Evolutionary conservation across 305 asterid species (phyloP).

Genomic region (Solanum chacoense): DNA sequence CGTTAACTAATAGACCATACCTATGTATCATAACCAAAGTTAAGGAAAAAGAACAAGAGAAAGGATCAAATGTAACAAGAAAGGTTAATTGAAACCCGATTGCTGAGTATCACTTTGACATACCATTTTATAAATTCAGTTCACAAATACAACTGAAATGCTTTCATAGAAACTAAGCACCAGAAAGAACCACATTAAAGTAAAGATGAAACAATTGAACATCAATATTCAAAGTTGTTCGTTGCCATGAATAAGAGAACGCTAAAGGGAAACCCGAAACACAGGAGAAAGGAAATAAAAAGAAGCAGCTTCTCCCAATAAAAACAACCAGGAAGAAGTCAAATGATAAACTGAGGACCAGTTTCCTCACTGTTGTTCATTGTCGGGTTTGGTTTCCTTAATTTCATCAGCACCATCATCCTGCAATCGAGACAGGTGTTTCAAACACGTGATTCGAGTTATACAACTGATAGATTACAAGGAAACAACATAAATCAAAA

Average conservation of each 20-base stretch:
- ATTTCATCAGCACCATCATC: constrained; percentile 12
- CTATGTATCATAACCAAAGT: not conserved
- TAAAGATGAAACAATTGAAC: not conserved
- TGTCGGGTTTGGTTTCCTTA: constrained; percentile 5
- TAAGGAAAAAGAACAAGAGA: not conserved
- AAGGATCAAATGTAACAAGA: not conserved
- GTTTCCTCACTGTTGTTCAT: constrained; percentile 7
- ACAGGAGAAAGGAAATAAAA: not conserved
- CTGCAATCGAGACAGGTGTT: not conserved
- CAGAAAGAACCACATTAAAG: not conserved
- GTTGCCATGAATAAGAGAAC: not conserved
- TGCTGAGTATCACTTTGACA: not conserved
- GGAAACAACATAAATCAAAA: not conserved
- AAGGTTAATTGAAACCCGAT: not conserved
- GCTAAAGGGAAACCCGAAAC: not conserved
- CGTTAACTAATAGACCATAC: not conserved
- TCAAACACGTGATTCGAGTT: not conserved
- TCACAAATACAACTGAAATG: not conserved
- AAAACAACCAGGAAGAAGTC: constrained; percentile 1
- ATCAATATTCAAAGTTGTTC: not conserved
- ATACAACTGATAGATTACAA: not conserved
- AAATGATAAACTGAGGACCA: not conserved
- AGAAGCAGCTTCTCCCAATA: constrained; percentile 3
- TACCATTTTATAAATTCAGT: not conserved
- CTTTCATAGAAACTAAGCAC: not conserved